phyloP scores from a whole-genome alignment of 2,329 filamentous ascomycete species.

The Sarocladium brachiariae region DNA sequence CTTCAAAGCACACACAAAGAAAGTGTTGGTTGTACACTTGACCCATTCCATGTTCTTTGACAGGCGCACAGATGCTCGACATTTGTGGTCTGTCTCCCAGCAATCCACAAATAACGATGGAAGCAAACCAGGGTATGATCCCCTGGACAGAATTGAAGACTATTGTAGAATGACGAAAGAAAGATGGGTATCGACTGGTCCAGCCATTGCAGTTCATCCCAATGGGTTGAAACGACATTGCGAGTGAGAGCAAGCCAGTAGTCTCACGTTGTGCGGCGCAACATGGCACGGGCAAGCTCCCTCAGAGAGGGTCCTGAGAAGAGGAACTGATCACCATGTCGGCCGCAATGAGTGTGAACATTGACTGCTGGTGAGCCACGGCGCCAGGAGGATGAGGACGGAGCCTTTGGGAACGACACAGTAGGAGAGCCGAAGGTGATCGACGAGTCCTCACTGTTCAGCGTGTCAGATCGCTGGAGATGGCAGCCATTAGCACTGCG shows the following conservation, averaged over 20 bases:
- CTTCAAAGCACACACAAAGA: too few species aligned
- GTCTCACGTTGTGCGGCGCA: conserved; percentile 15
- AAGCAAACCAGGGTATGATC: not conserved
- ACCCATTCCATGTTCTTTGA: not conserved
- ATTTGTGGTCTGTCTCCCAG: too few species aligned
- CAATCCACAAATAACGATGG: too few species aligned
- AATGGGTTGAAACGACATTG: not conserved
- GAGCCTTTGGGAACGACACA: not conserved
- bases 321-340: conserved; percentile 47
- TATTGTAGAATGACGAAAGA: not conserved
- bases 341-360: conserved; percentile 47
- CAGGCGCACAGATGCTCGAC: too few species aligned
- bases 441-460: conserved; percentile 1
- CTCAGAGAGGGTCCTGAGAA: conserved; percentile 41
- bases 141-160: not conserved
- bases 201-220: not conserved
- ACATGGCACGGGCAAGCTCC: conserved; percentile 35
- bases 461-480: not conserved
- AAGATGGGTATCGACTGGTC: conserved; percentile 7
- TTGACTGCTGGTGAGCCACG: conserved; percentile 35
- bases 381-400: not conserved
- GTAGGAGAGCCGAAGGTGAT: not conserved
- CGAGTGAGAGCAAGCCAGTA: too few species aligned
- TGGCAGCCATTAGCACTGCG: not conserved
- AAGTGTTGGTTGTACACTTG: too few species aligned